phyloP scores from a whole-genome alignment of 2,329 filamentous ascomycete genomes.

The Colletotrichum nymphaeae region DNA sequence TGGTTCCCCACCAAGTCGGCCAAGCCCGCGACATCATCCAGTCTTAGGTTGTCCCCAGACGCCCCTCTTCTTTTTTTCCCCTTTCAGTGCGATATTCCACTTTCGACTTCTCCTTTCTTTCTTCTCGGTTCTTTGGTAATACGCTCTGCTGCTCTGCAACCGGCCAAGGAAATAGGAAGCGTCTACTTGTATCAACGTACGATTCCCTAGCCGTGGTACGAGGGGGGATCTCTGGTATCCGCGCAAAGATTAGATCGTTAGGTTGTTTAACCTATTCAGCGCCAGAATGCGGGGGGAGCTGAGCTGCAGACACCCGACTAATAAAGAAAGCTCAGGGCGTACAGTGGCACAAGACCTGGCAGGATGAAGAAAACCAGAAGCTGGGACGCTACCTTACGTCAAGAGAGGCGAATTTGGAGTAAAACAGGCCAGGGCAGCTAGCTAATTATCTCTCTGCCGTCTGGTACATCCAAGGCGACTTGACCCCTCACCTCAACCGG shows the following conservation, averaged over 20 bases:
- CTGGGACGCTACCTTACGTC: not conserved
- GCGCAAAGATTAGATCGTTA: constrained; percentile 14
- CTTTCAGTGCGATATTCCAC: not conserved
- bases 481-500: constrained; percentile 34
- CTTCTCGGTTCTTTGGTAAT: constrained; percentile 2
- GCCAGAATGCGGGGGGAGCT: constrained; percentile 29
- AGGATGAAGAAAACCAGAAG: not conserved
- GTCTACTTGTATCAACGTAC: not conserved
- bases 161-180: not conserved
- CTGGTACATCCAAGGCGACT: not conserved
- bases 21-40: constrained; percentile 14
- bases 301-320: not conserved
- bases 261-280: not conserved
- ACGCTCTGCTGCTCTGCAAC: not conserved
- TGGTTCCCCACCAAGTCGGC: not conserved
- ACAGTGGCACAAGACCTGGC: not conserved
- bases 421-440: not conserved
- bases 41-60: constrained; percentile 10
- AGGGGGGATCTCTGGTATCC: not conserved
- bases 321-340: not conserved
- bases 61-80: constrained; percentile 11
- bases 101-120: constrained; percentile 12
- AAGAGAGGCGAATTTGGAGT: not conserved
- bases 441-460: not conserved
- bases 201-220: not conserved